phyloP scores from a whole-genome alignment of 306 rosid genomes.

The Morella rubra region DNA sequence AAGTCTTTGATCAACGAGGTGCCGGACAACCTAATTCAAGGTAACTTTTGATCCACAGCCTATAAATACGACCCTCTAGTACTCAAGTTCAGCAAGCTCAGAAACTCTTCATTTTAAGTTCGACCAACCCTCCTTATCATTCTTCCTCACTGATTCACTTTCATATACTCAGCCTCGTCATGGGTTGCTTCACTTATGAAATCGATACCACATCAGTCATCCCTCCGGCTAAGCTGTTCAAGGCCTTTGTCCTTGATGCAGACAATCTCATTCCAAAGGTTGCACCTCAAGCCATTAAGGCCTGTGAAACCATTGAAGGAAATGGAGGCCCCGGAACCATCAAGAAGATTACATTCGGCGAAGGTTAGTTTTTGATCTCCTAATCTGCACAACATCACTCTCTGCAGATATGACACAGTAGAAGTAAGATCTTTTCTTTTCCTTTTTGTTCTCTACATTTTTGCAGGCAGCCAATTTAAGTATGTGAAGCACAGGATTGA shows the following conservation, averaged over 20 bases:
- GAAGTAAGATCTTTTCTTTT: too few species aligned
- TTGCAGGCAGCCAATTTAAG: not conserved
- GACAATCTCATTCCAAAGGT: conserved; percentile 45
- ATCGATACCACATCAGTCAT: conserved; percentile 22
- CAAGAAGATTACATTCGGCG: conserved; percentile 42
- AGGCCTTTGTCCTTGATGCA: conserved; percentile 29
- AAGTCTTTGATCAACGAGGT: too few species aligned
- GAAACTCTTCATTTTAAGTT: too few species aligned
- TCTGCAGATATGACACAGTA: too few species aligned
- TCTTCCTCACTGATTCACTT: too few species aligned
- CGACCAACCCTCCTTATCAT: too few species aligned
- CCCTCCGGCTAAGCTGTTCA: conserved; percentile 33
- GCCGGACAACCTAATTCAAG: too few species aligned
- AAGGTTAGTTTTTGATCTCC: conserved; percentile 17
- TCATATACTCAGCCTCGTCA: too few species aligned
- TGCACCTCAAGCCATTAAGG: conserved; percentile 30
- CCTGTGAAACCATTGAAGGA: conserved; percentile 42
- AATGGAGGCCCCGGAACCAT: conserved; percentile 55
- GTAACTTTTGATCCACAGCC: too few species aligned
- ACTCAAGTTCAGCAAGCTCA: too few species aligned
- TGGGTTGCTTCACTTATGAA: conserved; percentile 34
- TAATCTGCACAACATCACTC: not conserved
- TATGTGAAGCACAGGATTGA: conserved; percentile 24
- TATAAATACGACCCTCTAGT: too few species aligned
- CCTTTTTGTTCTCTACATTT: not conserved